Evolutionary conservation across 2,329 filamentous ascomycete species (phyloP).

Genomic region (Hymenotorrendiella dingleyae): DNA sequence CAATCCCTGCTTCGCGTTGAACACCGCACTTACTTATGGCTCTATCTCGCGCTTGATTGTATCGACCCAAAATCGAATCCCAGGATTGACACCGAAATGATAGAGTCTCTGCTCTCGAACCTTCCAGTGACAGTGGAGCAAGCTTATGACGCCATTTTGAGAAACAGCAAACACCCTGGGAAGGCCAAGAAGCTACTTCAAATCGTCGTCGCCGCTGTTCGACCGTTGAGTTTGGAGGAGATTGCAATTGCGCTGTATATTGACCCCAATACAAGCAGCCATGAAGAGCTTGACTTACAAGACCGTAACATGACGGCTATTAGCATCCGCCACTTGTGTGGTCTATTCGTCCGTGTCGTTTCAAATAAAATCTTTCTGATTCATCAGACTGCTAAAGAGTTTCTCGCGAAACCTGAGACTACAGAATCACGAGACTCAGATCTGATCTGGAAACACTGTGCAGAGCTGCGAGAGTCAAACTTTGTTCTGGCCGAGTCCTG

Average conservation of each 20-base stretch:
- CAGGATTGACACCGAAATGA: constrained; percentile 3
- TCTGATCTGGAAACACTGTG: no score
- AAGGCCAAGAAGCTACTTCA: constrained; percentile 31
- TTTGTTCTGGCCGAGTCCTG: no score
- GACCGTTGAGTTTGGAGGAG: constrained; percentile 28
- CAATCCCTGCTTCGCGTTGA: no score
- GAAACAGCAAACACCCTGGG: constrained; percentile 21
- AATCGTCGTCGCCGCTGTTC: constrained; percentile 31
- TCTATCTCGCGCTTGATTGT: not conserved
- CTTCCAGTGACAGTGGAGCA: constrained; percentile 24
- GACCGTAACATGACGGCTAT: constrained; percentile 13
- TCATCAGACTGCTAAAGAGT: constrained; percentile 37
- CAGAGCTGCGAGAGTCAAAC: no score
- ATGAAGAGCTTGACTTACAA: constrained; percentile 13
- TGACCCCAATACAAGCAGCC: not conserved
- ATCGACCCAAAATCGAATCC: constrained; percentile 4
- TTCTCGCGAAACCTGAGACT: constrained; percentile 23
- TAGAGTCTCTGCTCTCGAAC: not conserved
- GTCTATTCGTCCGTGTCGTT: constrained; percentile 32
- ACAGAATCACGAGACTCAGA: no score
- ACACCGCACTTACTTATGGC: not conserved
- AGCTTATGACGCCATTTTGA: constrained; percentile 34
- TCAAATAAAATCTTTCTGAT: constrained; percentile 33
- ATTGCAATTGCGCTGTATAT: constrained; percentile 3
- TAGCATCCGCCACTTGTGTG: constrained; percentile 30